A percentile compares a stretch with the other conserved stretches of the same genome.
phyloP scores from a whole-genome alignment of 768 basidiomycete genomes.

The Hypholoma fasciculare region DNA sequence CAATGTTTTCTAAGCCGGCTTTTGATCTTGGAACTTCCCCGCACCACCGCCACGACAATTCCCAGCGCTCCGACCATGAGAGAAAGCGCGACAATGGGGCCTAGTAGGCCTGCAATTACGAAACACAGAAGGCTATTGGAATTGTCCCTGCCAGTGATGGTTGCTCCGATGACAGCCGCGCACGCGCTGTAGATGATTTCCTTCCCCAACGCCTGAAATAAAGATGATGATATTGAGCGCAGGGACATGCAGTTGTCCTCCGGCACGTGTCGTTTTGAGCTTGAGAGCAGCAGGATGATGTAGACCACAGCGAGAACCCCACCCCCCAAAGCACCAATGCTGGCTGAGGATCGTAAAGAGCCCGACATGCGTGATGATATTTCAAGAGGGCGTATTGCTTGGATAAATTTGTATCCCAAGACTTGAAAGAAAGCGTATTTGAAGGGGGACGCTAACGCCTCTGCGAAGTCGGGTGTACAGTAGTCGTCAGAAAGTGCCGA shows the following conservation, averaged over 20 bases:
- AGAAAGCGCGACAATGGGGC: conserved; percentile 19
- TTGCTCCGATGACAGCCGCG: conserved; percentile 20
- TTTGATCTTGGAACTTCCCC: conserved; percentile 12
- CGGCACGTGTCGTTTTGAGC: neutral
- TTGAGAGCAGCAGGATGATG: conserved; percentile 14
- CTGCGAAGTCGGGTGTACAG: conserved; percentile 12
- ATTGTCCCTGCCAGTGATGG: conserved; percentile 6
- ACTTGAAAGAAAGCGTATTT: conserved; percentile 31
- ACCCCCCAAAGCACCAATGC: conserved; percentile 26
- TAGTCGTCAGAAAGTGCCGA: neutral
- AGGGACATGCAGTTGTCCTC: neutral
- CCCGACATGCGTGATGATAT: conserved; percentile 1
- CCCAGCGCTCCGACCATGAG: conserved; percentile 15
- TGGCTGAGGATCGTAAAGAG: conserved; percentile 9
- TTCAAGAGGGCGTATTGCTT: conserved; percentile 4
- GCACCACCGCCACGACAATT: conserved; percentile 8
- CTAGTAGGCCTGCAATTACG: conserved; percentile 19
- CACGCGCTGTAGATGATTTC: conserved; percentile 23
- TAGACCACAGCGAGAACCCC: conserved; percentile 21
- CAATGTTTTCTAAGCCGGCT: conserved; percentile 10
- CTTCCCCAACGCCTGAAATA: conserved; percentile 16
- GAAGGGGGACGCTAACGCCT: conserved; percentile 24
- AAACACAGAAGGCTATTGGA: conserved; percentile 7
- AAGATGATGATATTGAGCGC: neutral
- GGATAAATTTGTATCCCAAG: conserved; percentile 21